Percentiles rank a stretch among this genome's conserved stretches.
These are phyloP conservation scores for Hypoxylon sp. DNA, from an alignment of 2,329 filamentous ascomycete species.

Conservation along the genomic window DNA sequence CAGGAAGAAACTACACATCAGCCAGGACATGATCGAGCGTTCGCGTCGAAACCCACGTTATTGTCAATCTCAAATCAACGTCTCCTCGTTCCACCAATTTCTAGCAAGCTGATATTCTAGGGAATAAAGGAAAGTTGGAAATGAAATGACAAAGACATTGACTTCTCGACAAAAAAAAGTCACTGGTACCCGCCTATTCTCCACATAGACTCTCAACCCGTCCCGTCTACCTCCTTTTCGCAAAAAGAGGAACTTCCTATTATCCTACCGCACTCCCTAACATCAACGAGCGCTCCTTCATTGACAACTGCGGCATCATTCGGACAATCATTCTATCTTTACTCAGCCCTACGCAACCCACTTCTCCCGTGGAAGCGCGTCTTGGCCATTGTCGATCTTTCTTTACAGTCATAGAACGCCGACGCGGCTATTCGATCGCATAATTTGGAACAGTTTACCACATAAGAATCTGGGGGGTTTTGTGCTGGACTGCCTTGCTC, in stretches of 20 bases:
- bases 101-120: slow-evolving; percentile 18
- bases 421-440: slow-evolving; percentile 21
- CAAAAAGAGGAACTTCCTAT: slow-evolving; percentile 34
- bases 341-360: slow-evolving; percentile 29
- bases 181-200: slow-evolving; percentile 45
- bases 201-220: slow-evolving; percentile 45
- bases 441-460: slow-evolving; percentile 23
- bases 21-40: slow-evolving; percentile 27
- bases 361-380: slow-evolving; percentile 23
- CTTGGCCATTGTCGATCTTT: slow-evolving; percentile 36
- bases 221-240: slow-evolving; percentile 41
- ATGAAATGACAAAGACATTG: slow-evolving; percentile 51
- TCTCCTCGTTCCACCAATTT: slow-evolving; percentile 17
- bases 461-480: slow-evolving; percentile 6
- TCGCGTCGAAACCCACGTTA: slow-evolving; percentile 17
- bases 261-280: slow-evolving; percentile 21
- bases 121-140: slow-evolving; percentile 31
- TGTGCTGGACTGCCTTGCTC: slow-evolving; percentile 13
- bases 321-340: slow-evolving; percentile 18
- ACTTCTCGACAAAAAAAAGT: slow-evolving; percentile 48
- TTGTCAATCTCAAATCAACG: slow-evolving; percentile 12
- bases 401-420: slow-evolving; percentile 21
- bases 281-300: slow-evolving; percentile 28
- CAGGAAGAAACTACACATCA: slow-evolving; percentile 25
- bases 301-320: slow-evolving; percentile 26